Evolutionary conservation across 768 basidiomycete genomes (phyloP).

Genomic region (Heimioporus sp.): DNA sequence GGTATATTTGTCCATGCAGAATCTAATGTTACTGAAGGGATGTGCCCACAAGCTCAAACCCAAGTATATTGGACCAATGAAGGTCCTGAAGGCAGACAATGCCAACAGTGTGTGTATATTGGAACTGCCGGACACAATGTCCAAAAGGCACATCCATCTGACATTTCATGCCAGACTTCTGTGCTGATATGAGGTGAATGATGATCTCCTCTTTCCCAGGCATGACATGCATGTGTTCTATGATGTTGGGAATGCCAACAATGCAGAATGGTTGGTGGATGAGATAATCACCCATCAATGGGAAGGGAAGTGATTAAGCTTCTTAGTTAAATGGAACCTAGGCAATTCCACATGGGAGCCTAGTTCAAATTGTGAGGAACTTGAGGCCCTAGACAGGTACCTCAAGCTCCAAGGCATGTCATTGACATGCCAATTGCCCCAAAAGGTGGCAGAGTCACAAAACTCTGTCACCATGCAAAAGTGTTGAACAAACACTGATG

Average conservation of each 20-base stretch:
- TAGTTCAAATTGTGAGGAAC: too few relatives aligned
- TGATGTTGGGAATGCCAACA: neutral
- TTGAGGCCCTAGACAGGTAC: too few relatives aligned
- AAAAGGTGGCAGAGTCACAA: too few relatives aligned
- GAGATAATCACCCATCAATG: too few relatives aligned
- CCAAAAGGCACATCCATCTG: neutral
- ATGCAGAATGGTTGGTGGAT: too few relatives aligned
- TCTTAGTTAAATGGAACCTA: too few relatives aligned
- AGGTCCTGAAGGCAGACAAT: neutral
- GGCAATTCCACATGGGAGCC: too few relatives aligned
- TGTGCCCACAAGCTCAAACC: conserved; percentile 35
- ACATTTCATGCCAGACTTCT: neutral
- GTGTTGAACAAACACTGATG: too few relatives aligned
- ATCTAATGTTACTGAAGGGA: conserved; percentile 34
- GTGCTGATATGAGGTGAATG: neutral
- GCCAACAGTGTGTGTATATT: neutral
- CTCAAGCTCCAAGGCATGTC: too few relatives aligned
- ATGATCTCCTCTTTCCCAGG: neutral
- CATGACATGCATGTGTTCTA: neutral
- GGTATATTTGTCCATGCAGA: conserved; percentile 38
- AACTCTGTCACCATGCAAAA: too few relatives aligned
- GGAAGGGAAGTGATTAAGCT: too few relatives aligned
- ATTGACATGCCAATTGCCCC: too few relatives aligned
- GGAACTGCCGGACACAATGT: neutral
- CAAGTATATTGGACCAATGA: conserved; percentile 37